Conservation (phyloP, 768 basidiomycete genomes). For the Lyophyllum decastes region DNA sequence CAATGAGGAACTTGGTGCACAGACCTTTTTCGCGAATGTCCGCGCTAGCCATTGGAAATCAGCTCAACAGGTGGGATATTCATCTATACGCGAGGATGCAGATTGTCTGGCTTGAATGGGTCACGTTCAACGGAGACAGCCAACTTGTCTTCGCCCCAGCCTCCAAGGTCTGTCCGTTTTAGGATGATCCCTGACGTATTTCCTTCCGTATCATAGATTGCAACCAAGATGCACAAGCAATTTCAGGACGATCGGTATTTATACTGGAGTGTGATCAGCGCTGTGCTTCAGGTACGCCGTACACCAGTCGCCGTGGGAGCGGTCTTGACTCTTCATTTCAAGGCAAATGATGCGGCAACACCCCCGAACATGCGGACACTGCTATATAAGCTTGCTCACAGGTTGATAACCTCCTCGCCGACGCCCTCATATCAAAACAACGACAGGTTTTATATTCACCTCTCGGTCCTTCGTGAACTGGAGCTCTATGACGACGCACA, state of each 20-base stretch:
- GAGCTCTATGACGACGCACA: constrained; percentile 70
- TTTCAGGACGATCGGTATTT: constrained; percentile 82
- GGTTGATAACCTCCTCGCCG: constrained; percentile 65
- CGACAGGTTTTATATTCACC: constrained; percentile 79
- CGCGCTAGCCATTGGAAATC: constrained; percentile 83
- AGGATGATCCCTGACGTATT: constrained; percentile 1
- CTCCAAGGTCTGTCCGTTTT: background rate
- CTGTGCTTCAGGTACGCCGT: constrained; percentile 68
- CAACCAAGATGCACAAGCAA: constrained; percentile 80
- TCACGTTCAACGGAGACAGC: background rate
- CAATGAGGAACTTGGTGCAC: constrained; percentile 82
- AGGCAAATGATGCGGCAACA: constrained; percentile 75
- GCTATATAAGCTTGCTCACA: constrained; percentile 76
- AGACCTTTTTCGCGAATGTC: constrained; percentile 85
- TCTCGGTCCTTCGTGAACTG: constrained; percentile 70
- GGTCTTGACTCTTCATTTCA: background rate
- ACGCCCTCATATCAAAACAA: constrained; percentile 64
- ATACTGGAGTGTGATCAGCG: constrained; percentile 82
- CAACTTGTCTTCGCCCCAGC: background rate
- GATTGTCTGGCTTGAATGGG: background rate
- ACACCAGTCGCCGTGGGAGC: background rate
- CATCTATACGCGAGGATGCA: background rate
- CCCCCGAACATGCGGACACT: constrained; percentile 62
- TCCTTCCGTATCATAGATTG: constrained; percentile 47
- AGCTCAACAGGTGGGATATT: constrained; percentile 66